A percentile compares a stretch with the other conserved stretches of the same genome.
These are phyloP conservation scores for Teunomyces pallodes DNA, from an alignment of 805 yeast species.

Conservation along the genomic window DNA sequence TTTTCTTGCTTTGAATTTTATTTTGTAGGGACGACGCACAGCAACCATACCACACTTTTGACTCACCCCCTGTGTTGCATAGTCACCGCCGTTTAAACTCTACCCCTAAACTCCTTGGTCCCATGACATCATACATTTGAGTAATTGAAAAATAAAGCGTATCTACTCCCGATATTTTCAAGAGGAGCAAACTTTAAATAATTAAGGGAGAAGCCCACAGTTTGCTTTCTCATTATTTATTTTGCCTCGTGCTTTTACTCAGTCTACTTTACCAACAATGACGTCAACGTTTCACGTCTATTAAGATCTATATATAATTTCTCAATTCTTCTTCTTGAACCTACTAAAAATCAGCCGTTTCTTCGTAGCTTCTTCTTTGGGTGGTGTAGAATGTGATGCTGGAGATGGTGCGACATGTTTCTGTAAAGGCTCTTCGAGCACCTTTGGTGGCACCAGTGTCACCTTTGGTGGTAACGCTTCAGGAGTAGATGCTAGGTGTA, in stretches of 20 bases:
- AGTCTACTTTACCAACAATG: neutral
- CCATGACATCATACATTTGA: neutral
- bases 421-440: neutral
- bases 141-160: too few species aligned
- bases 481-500: neutral
- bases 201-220: too few species aligned
- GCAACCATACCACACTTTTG: neutral
- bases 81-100: neutral
- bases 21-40: neutral
- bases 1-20: neutral
- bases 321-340: constrained; percentile 4
- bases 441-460: neutral
- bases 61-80: neutral
- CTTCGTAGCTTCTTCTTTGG: neutral
- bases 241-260: neutral
- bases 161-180: too few species aligned
- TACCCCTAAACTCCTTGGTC: neutral
- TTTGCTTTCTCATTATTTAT: too few species aligned
- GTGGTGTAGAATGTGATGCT: neutral
- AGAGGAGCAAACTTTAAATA: too few species aligned
- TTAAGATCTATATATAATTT: neutral
- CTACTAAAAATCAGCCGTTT: constrained; percentile 7
- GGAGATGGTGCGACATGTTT: neutral
- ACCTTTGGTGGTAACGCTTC: neutral
- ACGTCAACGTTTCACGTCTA: neutral